Base-by-base conservation (phyloP, 805 yeast species). In the Torulaspora franciscae region DNA sequence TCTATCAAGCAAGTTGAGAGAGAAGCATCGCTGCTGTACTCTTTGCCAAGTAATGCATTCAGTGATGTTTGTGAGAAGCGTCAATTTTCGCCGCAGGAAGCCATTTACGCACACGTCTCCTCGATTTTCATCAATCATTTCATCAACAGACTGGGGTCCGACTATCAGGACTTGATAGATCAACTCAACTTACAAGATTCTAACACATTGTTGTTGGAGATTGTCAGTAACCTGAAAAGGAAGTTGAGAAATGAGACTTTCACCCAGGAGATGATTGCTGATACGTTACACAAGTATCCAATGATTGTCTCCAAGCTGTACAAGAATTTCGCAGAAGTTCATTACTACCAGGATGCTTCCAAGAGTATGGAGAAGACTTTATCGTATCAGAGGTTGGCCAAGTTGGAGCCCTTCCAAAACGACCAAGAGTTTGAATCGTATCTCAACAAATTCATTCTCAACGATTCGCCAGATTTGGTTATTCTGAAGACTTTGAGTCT, bases 51-150 rank as follows among this genome's bases (percentile, higher is more conserved):
- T 66, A 86, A 88, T 60, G 74, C 79, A 56, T 91, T 90, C 73
- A 81, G 81, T 55, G 75, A 76, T 42, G 74, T 81, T 46, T 90
- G 90, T 61, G 80, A 83, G 50, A 65, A 72, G 40, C 84, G 91
- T 43, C 81, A 80, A 54, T 76, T 91, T 66, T 89, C 97, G 1
- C 80, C 95, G 56, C 98, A 91, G 69, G 99, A 93, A 69, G 80
- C 90, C 37, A 83, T 89, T 46, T 93, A 93, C 64, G 95, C 97
- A 36, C 98, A 91, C 66, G 84, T 89, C 66, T 95, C 91, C 57
- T 83, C 85, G 36, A 85, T 88, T 49, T 91, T 93, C 63, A 95
- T 88, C 40, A 83, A 95, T 28, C 98, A 93, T 68, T 93, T 91
- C 71, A 76, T 91, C 66, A 93, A 93, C 72, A 78, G 98, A 62